Evolutionary conservation across 2,329 filamentous ascomycete genomes (phyloP), one percentile per base, ranked within the genome.

Genomic region (Boeremia exigua): DNA sequence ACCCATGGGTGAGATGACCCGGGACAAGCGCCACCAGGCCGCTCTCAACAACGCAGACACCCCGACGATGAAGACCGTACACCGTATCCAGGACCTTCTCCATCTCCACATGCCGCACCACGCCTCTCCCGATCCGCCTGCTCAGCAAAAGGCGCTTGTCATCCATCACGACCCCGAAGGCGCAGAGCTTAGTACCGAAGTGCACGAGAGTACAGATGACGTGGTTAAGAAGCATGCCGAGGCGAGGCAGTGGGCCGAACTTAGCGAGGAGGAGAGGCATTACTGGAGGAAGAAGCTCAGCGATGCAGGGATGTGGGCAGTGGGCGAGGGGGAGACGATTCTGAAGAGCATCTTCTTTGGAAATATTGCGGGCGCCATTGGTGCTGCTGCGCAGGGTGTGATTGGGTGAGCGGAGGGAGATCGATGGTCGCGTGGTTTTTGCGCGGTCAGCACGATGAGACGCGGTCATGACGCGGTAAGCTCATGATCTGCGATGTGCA

Each of bases 301-400:
- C 51, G 81, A 87, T 50, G 87, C 90, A 0, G 91, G 91, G 0
- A 85, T 92, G 61, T 96, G 91, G 91, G 84, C 85, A n/a, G 86
- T 88, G 70, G 82, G 85, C 33, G 90, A 94, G 80, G 90, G 90
- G 2, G 91, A 94, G 78, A 82, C 81, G 9, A 84, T 95, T 28
- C 83, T 96, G 63, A 86, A 88, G 75, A 89, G 90, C 2, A 84
- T 96, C 29, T 78, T 96, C 59, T 96, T 96, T 76, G 85, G 87
- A 17, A 84, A 92, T 75, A 80, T 91, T 61, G 89, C 84, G 1
- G 88, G 84, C 2, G 81, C 47, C 84, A 86, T 63, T 58, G 77
- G 70, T 58, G 73, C 66, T 63, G 66, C 68, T 56, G 73, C 62
- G 55, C 71, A 71, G 60, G 72, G 61, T 34, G 71, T 75, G 32